A percentile compares a stretch with the other conserved stretches of the same genome.
Evolutionary conservation across 495 filamentous ascomycete genomes (phyloP).

Genomic region (Penicillium diatomitis): DNA sequence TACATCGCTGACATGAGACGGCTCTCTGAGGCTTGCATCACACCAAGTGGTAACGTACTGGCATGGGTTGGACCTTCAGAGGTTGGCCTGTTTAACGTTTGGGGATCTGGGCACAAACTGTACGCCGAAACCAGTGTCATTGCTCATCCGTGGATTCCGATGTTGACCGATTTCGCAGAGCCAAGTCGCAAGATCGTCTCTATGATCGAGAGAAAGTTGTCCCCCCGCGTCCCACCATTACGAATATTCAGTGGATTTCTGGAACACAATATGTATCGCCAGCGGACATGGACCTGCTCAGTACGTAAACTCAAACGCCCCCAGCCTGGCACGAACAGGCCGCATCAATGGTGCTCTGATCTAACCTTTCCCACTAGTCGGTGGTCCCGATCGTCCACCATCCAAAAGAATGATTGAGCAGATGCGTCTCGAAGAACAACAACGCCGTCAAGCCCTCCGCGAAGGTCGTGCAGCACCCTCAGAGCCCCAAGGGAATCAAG

Average conservation of each 20-base stretch:
- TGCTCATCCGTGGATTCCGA: neutral
- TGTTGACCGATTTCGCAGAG: conserved; percentile 15
- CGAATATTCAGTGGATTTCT: conserved; percentile 90
- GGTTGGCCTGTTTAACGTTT: conserved; percentile 67
- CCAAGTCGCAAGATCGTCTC: conserved; percentile 56
- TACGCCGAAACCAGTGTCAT: conserved; percentile 13
- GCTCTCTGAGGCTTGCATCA: conserved; percentile 57
- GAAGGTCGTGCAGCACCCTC: conserved; percentile 23
- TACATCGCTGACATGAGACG: conserved; percentile 64
- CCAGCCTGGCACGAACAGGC: neutral
- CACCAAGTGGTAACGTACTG: conserved; percentile 68
- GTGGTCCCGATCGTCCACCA: conserved; percentile 76
- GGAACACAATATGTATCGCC: conserved; percentile 88
- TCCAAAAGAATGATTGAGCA: conserved; percentile 68
- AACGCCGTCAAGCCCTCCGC: conserved; percentile 40
- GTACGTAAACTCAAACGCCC: conserved; percentile 17
- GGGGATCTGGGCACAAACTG: conserved; percentile 59
- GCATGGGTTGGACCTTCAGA: conserved; percentile 89
- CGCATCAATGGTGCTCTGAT: no score
- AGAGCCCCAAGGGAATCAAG: conserved; percentile 23
- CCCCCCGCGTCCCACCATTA: conserved; percentile 87
- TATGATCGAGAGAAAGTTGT: conserved; percentile 62
- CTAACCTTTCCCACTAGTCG: conserved; percentile 37
- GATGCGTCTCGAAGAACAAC: conserved; percentile 48
- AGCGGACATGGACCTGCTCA: conserved; percentile 82